A percentile compares a stretch with the other conserved stretches of the same genome.
These are phyloP conservation scores for Haplosporangium gracile DNA, from an alignment of 192 early-diverging fungal genomes.

Conservation along the genomic window DNA sequence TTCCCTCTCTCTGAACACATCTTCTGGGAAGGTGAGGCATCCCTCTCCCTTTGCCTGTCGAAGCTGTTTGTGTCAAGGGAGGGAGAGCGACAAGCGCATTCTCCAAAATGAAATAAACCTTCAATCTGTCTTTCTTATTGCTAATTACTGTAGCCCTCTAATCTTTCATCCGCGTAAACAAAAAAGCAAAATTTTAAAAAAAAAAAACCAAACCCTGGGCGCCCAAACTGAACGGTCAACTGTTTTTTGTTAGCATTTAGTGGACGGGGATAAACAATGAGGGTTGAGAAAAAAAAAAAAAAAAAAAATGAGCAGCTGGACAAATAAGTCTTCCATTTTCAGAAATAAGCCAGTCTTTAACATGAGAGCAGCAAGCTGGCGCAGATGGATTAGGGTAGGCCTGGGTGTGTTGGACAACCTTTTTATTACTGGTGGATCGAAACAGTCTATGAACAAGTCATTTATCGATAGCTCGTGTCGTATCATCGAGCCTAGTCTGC, in stretches of 20 bases:
- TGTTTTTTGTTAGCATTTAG: not conserved
- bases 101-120: not conserved
- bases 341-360: too few relatives aligned
- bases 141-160: not conserved
- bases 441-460: not conserved
- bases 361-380: not conserved
- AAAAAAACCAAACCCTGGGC: too few relatives aligned
- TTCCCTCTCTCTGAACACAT: too few relatives aligned
- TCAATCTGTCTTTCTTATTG: not conserved
- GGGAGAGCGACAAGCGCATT: not conserved
- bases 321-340: not conserved
- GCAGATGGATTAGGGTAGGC: not conserved
- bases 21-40: too few relatives aligned
- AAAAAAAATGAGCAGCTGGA: not conserved
- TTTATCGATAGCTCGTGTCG: not conserved
- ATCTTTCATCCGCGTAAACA: not conserved
- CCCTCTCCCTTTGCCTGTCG: too few relatives aligned
- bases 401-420: not conserved
- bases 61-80: not conserved
- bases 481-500: not conserved
- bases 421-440: not conserved
- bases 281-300: not conserved
- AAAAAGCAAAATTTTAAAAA: too few relatives aligned
- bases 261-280: not conserved
- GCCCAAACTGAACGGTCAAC: too few relatives aligned